A percentile compares a stretch with the other conserved stretches of the same genome.
phyloP scores from a whole-genome alignment of 306 rosid species.

The Gynostemma pentaphyllum region DNA sequence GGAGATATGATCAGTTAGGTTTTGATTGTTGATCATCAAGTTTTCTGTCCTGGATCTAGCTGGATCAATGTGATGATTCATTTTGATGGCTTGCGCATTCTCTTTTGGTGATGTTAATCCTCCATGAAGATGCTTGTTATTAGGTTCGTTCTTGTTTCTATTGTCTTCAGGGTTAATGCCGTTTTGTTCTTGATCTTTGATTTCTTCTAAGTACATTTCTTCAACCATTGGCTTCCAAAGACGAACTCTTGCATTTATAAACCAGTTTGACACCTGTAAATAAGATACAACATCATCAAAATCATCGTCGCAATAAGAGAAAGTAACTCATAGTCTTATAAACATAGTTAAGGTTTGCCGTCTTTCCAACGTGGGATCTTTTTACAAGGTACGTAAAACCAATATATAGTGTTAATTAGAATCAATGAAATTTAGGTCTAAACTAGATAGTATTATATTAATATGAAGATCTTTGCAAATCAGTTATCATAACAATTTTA shows the following conservation, averaged over 20 bases:
- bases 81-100: not conserved
- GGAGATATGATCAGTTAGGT: not conserved
- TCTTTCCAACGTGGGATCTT: too few species aligned
- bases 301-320: too few species aligned
- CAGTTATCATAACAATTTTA: too few species aligned
- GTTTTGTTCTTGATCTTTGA: constrained; percentile 40
- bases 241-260: constrained; percentile 82
- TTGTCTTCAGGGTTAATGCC: constrained; percentile 14
- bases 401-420: too few species aligned
- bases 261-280: constrained; percentile 78
- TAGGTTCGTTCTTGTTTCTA: constrained; percentile 15
- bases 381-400: too few species aligned
- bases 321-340: too few species aligned
- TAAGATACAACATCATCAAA: not conserved
- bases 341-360: too few species aligned
- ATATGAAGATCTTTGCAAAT: too few species aligned
- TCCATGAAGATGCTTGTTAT: not conserved
- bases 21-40: not conserved
- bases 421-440: too few species aligned
- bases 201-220: constrained; percentile 73
- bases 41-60: constrained; percentile 4
- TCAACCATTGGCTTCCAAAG: constrained; percentile 94
- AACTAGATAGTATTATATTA: too few species aligned
- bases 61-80: not conserved
- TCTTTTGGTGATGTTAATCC: not conserved